A percentile compares a stretch with the other conserved stretches of the same genome.
Conservation (phyloP, 768 basidiomycete species). For the Scleroderma bovista region DNA sequence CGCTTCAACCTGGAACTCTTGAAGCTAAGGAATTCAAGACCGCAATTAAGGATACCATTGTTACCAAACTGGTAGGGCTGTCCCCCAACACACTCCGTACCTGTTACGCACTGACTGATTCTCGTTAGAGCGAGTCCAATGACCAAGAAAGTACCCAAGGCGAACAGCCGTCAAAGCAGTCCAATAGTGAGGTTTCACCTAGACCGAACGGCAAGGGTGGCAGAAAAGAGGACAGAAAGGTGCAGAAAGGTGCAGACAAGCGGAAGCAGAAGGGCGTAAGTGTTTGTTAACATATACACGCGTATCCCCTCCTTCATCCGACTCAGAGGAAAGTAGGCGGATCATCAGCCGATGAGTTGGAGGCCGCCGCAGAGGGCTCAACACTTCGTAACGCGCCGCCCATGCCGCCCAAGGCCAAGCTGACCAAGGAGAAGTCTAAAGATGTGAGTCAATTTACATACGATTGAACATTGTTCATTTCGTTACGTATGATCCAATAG, state of each 20-base stretch:
- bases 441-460: background rate
- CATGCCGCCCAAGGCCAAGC: constrained; percentile 7
- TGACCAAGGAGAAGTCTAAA: constrained; percentile 1
- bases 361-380: background rate
- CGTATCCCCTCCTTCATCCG: background rate
- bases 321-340: background rate
- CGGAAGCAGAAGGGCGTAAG: constrained; percentile 9
- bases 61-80: constrained; percentile 10
- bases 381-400: constrained; percentile 8
- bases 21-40: constrained; percentile 40
- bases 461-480: background rate
- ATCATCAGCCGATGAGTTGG: background rate
- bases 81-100: background rate
- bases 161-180: background rate
- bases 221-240: constrained; percentile 1
- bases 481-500: constrained; percentile 5
- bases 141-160: background rate
- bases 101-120: background rate
- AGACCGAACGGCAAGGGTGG: too few relatives aligned
- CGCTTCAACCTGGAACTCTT: constrained; percentile 40
- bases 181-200: background rate
- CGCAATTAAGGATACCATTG: constrained; percentile 34
- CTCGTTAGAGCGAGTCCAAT: background rate
- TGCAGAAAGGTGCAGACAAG: constrained; percentile 2
- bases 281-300: background rate